Evolutionary conservation across 2,329 filamentous ascomycete genomes (phyloP), one percentile per base, ranked within the genome.

Genomic region (Metarhizium album): DNA sequence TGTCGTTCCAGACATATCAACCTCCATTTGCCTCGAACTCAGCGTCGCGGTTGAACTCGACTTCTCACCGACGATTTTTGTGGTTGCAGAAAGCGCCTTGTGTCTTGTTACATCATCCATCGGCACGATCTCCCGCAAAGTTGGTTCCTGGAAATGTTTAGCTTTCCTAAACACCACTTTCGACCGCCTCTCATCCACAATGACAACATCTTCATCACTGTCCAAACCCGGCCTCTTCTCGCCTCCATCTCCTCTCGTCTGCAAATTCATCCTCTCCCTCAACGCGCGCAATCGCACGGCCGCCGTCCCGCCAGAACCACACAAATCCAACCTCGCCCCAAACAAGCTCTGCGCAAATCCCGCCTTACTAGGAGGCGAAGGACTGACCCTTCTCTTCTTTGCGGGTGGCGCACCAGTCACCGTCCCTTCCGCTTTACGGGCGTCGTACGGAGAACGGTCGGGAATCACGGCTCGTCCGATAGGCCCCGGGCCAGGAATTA

Each of bases 271-370:
- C 46, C 48, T 57, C 16, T 64, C 58, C 20, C 52, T 57, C 16
- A 60, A 29, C 2, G 53, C 52, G 29, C 56, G 56, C 27, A 49
- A 50, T 38, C 57, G 58, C 20, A 45, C 49, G 16, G 52, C 18
- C 7, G 55, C 52, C 3, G 55, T 46, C 9, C 50, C 57, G 13
- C 52, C 53, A 5, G 59, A 51, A 13, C 55, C 52, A 6, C 60
- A 54, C 7, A 70, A 54, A 23, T 54, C 66, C 40, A 70, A 52
- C 2, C 57, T 59, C 3, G 65, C 61, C 2, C 67, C 67, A 50
- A 70, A 70, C 31, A 70, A 52, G 29, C 59, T 65, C 38, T 60
- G 60, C 4, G 67, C 67, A 55, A 65, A 63, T 0, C 60, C 61
- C 14, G 57, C 53, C 50, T 68, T 68, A 49, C 59, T 65, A 6